Evolutionary conservation across 176 grass and related monocot species (phyloP).

Genomic region (Ampelocalamus luodianensis): DNA sequence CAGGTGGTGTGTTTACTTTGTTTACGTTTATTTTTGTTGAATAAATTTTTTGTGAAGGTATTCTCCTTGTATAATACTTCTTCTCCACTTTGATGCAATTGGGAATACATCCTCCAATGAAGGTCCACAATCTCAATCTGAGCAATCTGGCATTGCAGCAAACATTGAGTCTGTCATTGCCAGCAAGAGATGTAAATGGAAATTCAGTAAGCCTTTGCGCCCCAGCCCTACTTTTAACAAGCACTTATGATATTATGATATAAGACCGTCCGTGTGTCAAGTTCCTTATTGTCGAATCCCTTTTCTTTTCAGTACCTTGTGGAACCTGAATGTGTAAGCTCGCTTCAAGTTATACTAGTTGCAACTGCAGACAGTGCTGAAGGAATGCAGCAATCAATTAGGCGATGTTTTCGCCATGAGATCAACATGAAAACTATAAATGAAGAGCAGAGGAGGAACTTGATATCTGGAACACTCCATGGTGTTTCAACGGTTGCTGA

Average conservation of each 20-base stretch:
- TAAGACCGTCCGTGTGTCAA: slow-evolving; percentile 7
- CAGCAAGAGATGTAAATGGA: slow-evolving; percentile 54
- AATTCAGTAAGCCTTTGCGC: slow-evolving; percentile 55
- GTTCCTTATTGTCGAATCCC: slow-evolving; percentile 27
- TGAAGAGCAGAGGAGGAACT: slow-evolving; percentile 71
- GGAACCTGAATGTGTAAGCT: slow-evolving; percentile 67
- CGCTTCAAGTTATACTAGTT: slow-evolving; percentile 73
- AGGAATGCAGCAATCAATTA: slow-evolving; percentile 75
- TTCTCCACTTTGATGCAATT: slow-evolving; percentile 84
- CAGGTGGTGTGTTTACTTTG: slow-evolving; percentile 10
- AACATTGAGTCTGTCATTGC: slow-evolving; percentile 77
- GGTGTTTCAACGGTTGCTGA: slow-evolving; percentile 47
- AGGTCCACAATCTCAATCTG: slow-evolving; percentile 73
- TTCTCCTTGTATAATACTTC: slow-evolving; percentile 86
- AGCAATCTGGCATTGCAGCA: slow-evolving; percentile 73
- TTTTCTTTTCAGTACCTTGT: slow-evolving; percentile 67
- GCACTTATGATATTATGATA: slow-evolving; percentile 34
- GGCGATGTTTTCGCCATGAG: slow-evolving; percentile 92
- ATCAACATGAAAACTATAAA: slow-evolving; percentile 81
- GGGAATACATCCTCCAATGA: slow-evolving; percentile 76
- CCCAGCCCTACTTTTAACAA: neutral
- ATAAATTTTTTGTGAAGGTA: slow-evolving; percentile 69
- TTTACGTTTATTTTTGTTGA: slow-evolving; percentile 30
- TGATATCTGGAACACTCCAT: slow-evolving; percentile 79
- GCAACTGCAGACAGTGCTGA: slow-evolving; percentile 82